Evolutionary conservation across 306 rosid genomes (phyloP).

Genomic region (Carpinus viminea): DNA sequence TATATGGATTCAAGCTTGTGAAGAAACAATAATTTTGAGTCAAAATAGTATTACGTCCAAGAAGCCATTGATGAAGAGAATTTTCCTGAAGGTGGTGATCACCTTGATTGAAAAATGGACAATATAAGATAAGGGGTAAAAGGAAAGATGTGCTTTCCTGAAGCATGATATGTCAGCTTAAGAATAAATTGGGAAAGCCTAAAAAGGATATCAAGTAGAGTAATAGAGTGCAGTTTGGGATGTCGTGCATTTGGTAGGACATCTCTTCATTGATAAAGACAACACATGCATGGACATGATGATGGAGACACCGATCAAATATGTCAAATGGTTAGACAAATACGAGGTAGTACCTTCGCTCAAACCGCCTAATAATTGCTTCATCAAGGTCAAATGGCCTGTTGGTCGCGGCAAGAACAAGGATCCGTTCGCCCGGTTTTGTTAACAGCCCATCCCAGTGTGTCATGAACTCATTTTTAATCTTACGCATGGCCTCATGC

Average conservation of each 20-base stretch:
- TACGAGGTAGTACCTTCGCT: slow-evolving; percentile 55
- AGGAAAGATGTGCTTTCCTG: background rate
- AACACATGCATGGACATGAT: background rate
- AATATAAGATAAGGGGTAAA: background rate
- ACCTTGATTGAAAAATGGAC: background rate
- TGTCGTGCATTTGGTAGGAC: background rate
- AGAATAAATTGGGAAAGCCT: background rate
- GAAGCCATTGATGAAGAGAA: background rate
- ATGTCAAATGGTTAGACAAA: slow-evolving; percentile 9
- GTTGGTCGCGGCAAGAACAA: slow-evolving; percentile 86
- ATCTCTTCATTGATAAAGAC: background rate
- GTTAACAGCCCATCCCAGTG: slow-evolving; percentile 87
- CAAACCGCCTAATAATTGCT: slow-evolving; percentile 81
- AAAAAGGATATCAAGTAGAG: background rate
- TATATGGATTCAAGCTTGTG: background rate
- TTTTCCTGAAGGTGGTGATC: background rate
- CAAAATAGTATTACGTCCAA: background rate
- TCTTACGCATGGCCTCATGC: slow-evolving; percentile 75
- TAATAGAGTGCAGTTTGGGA: background rate
- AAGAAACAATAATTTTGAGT: background rate
- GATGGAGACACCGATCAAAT: slow-evolving; percentile 8
- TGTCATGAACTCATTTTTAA: slow-evolving; percentile 80
- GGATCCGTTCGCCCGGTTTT: slow-evolving; percentile 51
- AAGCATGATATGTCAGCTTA: background rate
- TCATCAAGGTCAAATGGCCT: slow-evolving; percentile 91